These are phyloP conservation scores for Leishmania tropica DNA, from an alignment of 208 protist genomes.

Conservation along the genomic window DNA sequence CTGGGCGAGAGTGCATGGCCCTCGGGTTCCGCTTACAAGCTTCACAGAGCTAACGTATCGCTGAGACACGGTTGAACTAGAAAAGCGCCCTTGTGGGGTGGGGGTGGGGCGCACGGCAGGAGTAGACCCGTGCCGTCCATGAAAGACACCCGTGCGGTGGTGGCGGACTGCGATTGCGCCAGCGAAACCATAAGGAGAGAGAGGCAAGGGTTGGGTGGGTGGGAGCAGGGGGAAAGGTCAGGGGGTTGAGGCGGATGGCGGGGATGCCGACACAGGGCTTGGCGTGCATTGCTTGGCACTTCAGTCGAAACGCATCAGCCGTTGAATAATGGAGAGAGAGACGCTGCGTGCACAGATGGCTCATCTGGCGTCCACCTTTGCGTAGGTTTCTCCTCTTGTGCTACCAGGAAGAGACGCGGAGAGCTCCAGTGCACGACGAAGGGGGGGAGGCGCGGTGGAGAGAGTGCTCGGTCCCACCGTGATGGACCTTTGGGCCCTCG, in stretches of 20 bases:
- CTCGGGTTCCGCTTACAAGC: not conserved
- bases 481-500: not conserved
- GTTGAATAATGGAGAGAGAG: not conserved
- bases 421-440: no score
- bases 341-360: not conserved
- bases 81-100: not conserved
- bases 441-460: not conserved
- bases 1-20: not conserved
- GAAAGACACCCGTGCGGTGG: not conserved
- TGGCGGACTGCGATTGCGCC: not conserved
- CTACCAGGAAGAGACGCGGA: not conserved
- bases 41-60: not conserved
- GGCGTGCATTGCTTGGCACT: not conserved
- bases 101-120: no score
- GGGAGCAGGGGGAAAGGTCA: not conserved
- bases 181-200: not conserved
- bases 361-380: not conserved
- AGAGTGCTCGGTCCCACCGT: not conserved
- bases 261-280: not conserved
- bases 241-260: not conserved
- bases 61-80: not conserved
- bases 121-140: not conserved
- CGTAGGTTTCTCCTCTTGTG: not conserved
- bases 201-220: not conserved
- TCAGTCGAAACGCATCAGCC: not conserved